A percentile compares a stretch with the other conserved stretches of the same genome.
Evolutionary conservation across 768 basidiomycete genomes (phyloP).

Genomic region (Calocera cornea): DNA sequence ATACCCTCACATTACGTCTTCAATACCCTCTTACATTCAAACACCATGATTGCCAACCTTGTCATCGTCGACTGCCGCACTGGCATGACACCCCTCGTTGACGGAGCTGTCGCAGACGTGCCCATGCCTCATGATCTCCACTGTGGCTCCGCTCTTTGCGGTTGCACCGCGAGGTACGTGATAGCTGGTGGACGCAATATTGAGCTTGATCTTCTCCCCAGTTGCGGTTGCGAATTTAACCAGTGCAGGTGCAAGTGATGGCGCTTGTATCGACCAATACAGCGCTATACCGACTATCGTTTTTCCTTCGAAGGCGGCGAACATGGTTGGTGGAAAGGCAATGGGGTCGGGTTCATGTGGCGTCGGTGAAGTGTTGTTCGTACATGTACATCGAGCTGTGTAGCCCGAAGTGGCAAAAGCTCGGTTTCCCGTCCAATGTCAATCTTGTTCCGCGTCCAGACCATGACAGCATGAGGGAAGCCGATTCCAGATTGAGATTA

Average conservation of each 20-base stretch:
- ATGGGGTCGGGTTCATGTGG: background rate
- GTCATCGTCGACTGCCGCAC: background rate
- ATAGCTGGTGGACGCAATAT: background rate
- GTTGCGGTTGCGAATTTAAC: slow-evolving; percentile 3
- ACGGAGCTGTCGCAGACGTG: background rate
- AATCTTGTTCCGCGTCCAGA: background rate
- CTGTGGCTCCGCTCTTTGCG: background rate
- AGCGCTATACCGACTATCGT: too few species aligned
- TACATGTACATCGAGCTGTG: background rate
- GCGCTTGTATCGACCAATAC: too few species aligned
- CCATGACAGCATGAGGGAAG: background rate
- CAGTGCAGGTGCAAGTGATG: background rate
- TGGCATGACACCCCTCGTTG: background rate
- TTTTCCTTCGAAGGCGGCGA: background rate
- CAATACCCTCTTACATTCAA: background rate
- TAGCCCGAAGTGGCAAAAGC: background rate
- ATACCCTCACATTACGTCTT: background rate
- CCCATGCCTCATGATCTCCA: background rate
- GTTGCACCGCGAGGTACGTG: background rate
- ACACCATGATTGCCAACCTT: background rate
- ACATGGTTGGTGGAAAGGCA: background rate
- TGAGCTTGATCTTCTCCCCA: background rate
- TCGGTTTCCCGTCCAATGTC: background rate
- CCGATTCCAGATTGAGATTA: background rate
- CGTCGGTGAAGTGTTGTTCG: background rate